These are phyloP conservation scores for Hyaloscypha bicolor DNA, from an alignment of 495 filamentous ascomycete genomes.

Conservation along the genomic window DNA sequence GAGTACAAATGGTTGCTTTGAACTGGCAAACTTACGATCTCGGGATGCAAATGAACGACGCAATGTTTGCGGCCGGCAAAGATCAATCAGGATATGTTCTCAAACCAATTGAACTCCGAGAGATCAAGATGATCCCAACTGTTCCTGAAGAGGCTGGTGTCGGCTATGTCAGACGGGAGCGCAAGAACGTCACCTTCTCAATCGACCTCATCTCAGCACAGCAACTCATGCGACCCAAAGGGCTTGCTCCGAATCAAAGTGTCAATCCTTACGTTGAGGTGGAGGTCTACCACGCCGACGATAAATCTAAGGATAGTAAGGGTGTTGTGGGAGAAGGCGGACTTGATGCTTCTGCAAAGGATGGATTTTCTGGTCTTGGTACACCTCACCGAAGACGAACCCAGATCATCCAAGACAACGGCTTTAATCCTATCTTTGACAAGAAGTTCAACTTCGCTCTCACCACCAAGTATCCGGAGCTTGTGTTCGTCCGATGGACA, in stretches of 20 bases:
- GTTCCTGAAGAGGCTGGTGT: conserved; percentile 46
- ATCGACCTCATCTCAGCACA: conserved; percentile 93
- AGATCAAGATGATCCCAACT: conserved; percentile 47
- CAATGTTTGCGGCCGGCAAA: conserved; percentile 94
- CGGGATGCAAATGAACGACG: conserved; percentile 92
- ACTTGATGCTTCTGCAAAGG: conserved; percentile 67
- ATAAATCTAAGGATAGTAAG: conserved; percentile 59
- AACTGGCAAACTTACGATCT: conserved; percentile 99
- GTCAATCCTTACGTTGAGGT: conserved; percentile 94
- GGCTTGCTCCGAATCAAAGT: conserved; percentile 65
- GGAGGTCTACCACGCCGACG: conserved; percentile 91
- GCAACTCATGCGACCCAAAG: conserved; percentile 82
- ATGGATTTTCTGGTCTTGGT: conserved; percentile 70
- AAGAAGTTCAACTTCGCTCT: conserved; percentile 70
- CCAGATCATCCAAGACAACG: conserved; percentile 77
- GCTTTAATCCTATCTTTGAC: conserved; percentile 87
- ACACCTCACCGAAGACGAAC: conserved; percentile 79
- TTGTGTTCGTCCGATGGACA: conserved; percentile 94
- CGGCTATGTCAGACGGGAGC: conserved; percentile 59
- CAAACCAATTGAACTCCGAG: conserved; percentile 83
- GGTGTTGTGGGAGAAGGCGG: conserved; percentile 69
- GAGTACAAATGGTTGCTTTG: conserved; percentile 75
- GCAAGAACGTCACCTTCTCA: conserved; percentile 78
- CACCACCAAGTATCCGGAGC: conserved; percentile 86
- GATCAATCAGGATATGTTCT: conserved; percentile 91